These are phyloP conservation scores for Yamadazyma pseudoaaseri DNA, from an alignment of 1,139 yeast species.

Conservation along the genomic window DNA sequence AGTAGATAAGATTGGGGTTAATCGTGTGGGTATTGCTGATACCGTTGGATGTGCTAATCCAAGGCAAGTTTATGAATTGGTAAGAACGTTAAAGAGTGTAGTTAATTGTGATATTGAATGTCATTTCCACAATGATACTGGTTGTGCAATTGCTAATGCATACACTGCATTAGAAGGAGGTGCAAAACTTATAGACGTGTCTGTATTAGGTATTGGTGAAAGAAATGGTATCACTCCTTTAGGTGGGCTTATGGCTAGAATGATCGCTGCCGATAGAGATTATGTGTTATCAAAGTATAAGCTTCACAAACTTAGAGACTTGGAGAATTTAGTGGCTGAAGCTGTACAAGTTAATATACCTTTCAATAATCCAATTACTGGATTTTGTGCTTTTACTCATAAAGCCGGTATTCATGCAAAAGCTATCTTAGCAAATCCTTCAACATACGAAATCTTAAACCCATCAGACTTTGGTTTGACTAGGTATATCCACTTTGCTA, in stretches of 20 bases:
- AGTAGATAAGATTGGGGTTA: constrained; percentile 96
- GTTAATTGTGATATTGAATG: constrained; percentile 98
- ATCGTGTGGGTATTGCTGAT: constrained; percentile 99
- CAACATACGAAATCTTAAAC: constrained; percentile 93
- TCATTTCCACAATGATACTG: constrained; percentile 98
- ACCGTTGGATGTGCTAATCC: constrained; percentile 99
- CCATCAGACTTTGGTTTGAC: constrained; percentile 95
- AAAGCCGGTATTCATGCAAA: constrained; percentile 99
- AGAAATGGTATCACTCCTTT: constrained; percentile 98
- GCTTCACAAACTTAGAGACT: constrained; percentile 91
- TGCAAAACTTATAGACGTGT: constrained; percentile 90
- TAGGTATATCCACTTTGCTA: constrained; percentile 95
- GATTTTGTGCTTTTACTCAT: constrained; percentile 99
- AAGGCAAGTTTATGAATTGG: constrained; percentile 96
- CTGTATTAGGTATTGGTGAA: constrained; percentile 97
- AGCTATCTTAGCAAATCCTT: constrained; percentile 97
- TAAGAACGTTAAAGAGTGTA: constrained; percentile 87
- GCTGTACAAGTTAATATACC: constrained; percentile 97
- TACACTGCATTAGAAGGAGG: constrained; percentile 98
- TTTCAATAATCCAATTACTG: constrained; percentile 97
- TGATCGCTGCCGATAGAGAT: constrained; percentile 98
- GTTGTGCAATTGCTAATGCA: constrained; percentile 98
- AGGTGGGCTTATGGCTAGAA: constrained; percentile 98
- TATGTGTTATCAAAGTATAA: constrained; percentile 94
- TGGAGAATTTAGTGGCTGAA: constrained; percentile 94